Conservation (phyloP, 305 asterid species). For the Fraxinus platypoda region DNA sequence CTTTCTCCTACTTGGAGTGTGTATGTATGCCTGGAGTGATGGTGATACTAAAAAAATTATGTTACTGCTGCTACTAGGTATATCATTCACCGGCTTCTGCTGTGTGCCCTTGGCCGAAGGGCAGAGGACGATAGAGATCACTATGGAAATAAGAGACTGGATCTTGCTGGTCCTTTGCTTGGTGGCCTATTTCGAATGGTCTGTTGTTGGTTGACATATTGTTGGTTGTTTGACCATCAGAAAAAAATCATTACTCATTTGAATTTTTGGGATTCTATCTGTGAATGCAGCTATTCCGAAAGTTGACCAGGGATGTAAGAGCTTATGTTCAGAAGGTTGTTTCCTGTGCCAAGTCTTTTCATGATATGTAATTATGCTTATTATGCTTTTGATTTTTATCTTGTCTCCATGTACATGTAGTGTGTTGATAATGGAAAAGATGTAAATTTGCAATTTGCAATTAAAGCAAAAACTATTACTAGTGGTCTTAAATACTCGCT, state of each 20-base stretch:
- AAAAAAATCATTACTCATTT: constrained; percentile 16
- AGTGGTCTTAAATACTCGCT: constrained; percentile 96
- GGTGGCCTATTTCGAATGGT: constrained; percentile 98
- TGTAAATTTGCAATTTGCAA: constrained; percentile 96
- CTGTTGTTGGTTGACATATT: constrained; percentile 27
- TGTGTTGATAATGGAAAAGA: constrained; percentile 99
- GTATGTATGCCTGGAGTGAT: constrained; percentile 15
- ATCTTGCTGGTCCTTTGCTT: constrained; percentile 97
- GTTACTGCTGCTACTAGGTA: constrained; percentile 48
- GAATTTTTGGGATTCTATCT: constrained; percentile 31
- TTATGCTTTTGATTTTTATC: constrained; percentile 9
- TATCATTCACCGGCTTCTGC: constrained; percentile 83
- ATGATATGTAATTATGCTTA: constrained; percentile 18
- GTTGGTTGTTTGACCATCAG: constrained; percentile 19
- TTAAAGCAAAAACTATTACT: constrained; percentile 92
- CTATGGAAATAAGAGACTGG: constrained; percentile 94
- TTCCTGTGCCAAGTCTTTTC: constrained; percentile 18
- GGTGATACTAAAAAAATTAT: constrained; percentile 15
- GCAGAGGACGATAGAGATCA: constrained; percentile 98
- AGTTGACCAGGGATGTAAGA: constrained; percentile 95
- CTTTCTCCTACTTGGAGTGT: constrained; percentile 3
- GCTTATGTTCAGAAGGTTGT: constrained; percentile 92
- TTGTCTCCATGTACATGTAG: constrained; percentile 39
- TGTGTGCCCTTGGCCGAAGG: constrained; percentile 94
- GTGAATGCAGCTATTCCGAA: constrained; percentile 83